Evolutionary conservation across 352 stramenopile genomes (phyloP), one percentile per base, ranked within the genome.

Genomic region (Phytophthora crassamura): DNA sequence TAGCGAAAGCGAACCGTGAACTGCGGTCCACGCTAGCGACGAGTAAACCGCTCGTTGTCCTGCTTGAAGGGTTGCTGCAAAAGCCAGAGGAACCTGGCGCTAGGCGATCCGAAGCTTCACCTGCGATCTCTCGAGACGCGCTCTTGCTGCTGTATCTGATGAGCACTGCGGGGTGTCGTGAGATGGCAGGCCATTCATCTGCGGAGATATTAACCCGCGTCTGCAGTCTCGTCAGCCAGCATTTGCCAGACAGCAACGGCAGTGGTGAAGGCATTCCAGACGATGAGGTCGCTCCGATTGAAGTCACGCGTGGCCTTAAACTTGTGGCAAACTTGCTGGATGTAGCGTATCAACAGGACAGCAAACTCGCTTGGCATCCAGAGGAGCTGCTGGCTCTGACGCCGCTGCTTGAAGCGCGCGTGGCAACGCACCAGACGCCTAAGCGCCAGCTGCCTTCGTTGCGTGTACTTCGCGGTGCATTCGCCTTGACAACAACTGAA

Each of bases 291-390:
- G 34, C 42, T 22, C 33, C 63, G 14, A 11, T 60, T 14, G 68
- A 66, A 50, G 55, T 68, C 7, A 43, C 71, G 15, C 25, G 59
- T 30, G 72, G 76, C 7, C 50, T 87, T 8, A 89, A 86, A 45
- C 51, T 89, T 2, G 45, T 89, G 4, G 80, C 78, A 0, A 81
- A 88, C 55, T 20, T 88, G 5, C 55, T 89, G 30, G 60, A 74
- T 46, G 47, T 70, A 18, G 53, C 60, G n/a, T 32, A 74, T 12
- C 20, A 74, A 10, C 66, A 70, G 38, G 52, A 66, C 18, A 49
- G 4, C 12, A 60, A 49, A 33, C 34, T 72, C 3, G 4, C 38
- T 2, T 89, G 78, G 77, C 43, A 64, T 5, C 74, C 51, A 20
- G 57, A 73, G 10, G 54, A 55, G 28, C 46, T 91, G n/a, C 12